Evolutionary conservation across 2,329 filamentous ascomycete species (phyloP).

Genomic region (Calonectria honghensis): DNA sequence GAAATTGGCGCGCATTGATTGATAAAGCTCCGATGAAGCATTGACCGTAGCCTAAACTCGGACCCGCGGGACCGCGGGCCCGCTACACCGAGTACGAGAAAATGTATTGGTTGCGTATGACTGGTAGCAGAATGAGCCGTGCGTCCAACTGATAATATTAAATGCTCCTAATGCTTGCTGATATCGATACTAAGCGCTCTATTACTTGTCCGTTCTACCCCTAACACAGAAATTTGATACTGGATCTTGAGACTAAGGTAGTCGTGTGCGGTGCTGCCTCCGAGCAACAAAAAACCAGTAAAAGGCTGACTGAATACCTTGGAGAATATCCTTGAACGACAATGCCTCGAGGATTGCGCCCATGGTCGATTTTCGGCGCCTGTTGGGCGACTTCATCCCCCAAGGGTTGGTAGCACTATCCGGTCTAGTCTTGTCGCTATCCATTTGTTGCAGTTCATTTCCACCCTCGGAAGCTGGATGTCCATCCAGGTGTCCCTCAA

Average conservation of each 20-base stretch:
- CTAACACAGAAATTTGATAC: not conserved
- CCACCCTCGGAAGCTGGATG: not conserved
- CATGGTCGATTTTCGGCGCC: not conserved
- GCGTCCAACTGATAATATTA: not conserved
- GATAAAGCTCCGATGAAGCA: not conserved
- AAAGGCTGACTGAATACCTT: not conserved
- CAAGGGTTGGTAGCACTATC: not conserved
- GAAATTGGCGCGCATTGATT: not conserved
- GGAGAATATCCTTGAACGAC: not conserved
- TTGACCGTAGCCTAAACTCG: not conserved
- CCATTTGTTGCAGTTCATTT: not conserved
- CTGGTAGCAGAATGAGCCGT: not conserved
- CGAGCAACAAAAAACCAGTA: not conserved
- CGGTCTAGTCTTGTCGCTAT: not conserved
- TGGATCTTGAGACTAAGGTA: not conserved
- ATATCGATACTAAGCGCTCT: not conserved
- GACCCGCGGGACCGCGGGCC: not conserved
- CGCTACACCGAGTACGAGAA: not conserved
- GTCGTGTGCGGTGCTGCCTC: not conserved
- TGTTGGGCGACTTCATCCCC: not conserved
- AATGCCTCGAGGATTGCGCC: not conserved
- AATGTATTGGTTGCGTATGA: not conserved
- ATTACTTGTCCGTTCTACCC: not conserved
- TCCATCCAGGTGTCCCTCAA: not conserved
- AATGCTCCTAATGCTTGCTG: not conserved